These are phyloP conservation scores for Rhamnella rubrinervis DNA, from an alignment of 331 rosid species.

Conservation along the genomic window DNA sequence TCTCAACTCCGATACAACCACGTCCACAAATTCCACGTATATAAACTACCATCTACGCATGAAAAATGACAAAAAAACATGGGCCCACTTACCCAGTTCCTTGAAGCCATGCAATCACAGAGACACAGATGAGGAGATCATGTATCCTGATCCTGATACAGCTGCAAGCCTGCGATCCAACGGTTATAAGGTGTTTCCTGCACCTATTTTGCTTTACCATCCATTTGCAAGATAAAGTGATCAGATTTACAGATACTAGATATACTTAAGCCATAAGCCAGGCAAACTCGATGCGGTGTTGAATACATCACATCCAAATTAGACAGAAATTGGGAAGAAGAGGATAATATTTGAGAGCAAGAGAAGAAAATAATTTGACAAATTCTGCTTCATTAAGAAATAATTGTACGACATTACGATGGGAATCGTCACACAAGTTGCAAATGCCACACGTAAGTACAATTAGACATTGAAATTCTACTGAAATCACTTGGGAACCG, in stretches of 20 bases:
- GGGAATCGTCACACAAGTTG: not conserved
- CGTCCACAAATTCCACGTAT: conserved; percentile 35
- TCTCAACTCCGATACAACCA: conserved; percentile 22
- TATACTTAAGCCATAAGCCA: not conserved
- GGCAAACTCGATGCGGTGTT: too few relatives aligned
- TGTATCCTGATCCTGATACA: not conserved
- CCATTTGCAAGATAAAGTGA: not conserved
- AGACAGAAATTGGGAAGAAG: too few relatives aligned
- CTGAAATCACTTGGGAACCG: conserved; percentile 22
- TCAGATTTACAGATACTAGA: not conserved
- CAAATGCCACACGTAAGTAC: not conserved
- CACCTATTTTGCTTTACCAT: not conserved
- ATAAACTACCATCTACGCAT: conserved; percentile 12
- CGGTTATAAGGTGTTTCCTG: not conserved
- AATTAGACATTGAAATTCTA: not conserved
- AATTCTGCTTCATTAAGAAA: not conserved
- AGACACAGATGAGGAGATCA: conserved; percentile 9
- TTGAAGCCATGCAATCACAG: conserved; percentile 6
- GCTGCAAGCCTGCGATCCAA: conserved; percentile 2
- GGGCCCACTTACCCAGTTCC: conserved; percentile 23
- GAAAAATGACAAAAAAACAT: conserved; percentile 1
- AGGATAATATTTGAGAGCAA: too few relatives aligned
- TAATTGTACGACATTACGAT: too few relatives aligned
- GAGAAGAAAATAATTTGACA: too few relatives aligned
- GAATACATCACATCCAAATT: too few relatives aligned